Percentiles rank a stretch among this genome's conserved stretches.
phyloP scores from a whole-genome alignment of 2,329 filamentous ascomycete species.

The Neopestalotiopsis sp. region DNA sequence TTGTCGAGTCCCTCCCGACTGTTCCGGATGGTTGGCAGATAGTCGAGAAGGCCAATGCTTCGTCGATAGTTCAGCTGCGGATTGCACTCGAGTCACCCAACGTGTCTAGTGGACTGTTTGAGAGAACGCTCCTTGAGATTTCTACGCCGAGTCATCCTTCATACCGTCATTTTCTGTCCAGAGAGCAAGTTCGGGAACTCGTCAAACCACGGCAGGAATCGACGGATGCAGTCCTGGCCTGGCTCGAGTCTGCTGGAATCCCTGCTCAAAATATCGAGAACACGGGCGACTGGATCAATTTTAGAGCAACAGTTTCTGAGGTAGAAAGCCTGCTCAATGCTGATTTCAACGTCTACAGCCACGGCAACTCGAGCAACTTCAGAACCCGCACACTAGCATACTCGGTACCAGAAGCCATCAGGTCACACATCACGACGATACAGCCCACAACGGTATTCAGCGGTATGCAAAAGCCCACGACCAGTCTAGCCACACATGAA shows the following conservation, averaged over 20 bases:
- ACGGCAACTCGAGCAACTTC: conserved; percentile 44
- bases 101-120: conserved; percentile 49
- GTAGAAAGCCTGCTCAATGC: conserved; percentile 64
- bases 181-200: conserved; percentile 54
- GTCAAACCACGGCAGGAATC: conserved; percentile 43
- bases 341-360: conserved; percentile 61
- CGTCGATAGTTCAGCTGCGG: conserved; percentile 51
- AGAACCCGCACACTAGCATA: conserved; percentile 61
- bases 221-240: conserved; percentile 55
- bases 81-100: conserved; percentile 56
- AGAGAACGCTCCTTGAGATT: conserved; percentile 64
- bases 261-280: conserved; percentile 55
- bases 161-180: conserved; percentile 68
- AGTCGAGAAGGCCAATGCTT: conserved; percentile 39
- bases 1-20: conserved; percentile 42
- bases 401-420: conserved; percentile 63
- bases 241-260: conserved; percentile 60
- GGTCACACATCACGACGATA: conserved; percentile 63
- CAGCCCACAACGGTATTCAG: conserved; percentile 71
- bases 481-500: conserved; percentile 34
- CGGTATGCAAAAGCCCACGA: conserved; percentile 49
- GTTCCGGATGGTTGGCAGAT: conserved; percentile 46
- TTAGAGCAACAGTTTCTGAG: conserved; percentile 55
- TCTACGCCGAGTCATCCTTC: conserved; percentile 63
- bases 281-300: conserved; percentile 59